Conservation (phyloP, 257 asterid genomes). For the Rehmannia glutinosa region DNA sequence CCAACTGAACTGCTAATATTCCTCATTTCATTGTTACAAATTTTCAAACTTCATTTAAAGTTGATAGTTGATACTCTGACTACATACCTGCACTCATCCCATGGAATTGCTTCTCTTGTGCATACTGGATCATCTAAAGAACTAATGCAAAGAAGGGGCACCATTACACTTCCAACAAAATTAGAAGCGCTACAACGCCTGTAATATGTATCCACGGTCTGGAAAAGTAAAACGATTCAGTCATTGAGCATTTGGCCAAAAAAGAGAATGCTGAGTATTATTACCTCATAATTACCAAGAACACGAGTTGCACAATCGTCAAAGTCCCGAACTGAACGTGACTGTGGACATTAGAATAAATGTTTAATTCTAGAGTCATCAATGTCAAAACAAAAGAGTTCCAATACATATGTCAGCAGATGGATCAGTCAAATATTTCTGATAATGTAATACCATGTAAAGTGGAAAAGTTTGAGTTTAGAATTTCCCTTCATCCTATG, state of each 20-base stretch:
- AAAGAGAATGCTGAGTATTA: conserved; percentile 1
- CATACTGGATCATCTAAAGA: conserved; percentile 92
- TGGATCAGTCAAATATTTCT: background rate
- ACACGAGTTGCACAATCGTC: conserved; percentile 74
- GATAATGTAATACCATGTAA: background rate
- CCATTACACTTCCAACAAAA: conserved; percentile 63
- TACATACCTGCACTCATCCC: conserved; percentile 73
- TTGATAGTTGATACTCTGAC: background rate
- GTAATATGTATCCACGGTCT: conserved; percentile 94
- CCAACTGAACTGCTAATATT: background rate
- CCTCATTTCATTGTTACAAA: background rate
- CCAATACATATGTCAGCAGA: background rate
- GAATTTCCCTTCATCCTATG: background rate
- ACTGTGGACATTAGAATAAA: conserved; percentile 34
- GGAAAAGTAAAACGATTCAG: conserved; percentile 2
- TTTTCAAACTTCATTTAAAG: background rate
- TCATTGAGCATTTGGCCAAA: conserved; percentile 2
- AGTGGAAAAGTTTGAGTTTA: background rate
- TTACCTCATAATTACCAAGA: conserved; percentile 78
- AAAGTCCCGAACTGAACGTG: conserved; percentile 70
- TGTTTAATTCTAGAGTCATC: background rate
- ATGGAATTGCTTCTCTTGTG: conserved; percentile 88
- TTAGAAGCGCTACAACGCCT: conserved; percentile 69
- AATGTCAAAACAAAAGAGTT: background rate
- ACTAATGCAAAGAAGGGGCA: conserved; percentile 88